A percentile compares a stretch with the other conserved stretches of the same genome.
Conservation (phyloP, 495 filamentous ascomycete species). For the Neurospora sp. region DNA sequence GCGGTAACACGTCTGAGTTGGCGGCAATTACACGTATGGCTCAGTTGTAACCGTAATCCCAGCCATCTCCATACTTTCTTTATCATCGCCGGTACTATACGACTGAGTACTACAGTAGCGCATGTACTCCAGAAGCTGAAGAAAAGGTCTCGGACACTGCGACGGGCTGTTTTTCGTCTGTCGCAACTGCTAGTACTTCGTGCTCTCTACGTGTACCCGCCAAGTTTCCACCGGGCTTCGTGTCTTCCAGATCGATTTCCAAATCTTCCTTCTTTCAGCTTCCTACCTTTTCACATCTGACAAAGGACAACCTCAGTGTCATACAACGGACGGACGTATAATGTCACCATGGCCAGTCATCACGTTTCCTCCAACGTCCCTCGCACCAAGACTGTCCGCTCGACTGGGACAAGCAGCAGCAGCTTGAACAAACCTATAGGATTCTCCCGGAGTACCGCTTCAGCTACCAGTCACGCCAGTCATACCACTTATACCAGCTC, state of each 20-base stretch:
- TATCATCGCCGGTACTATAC: not conserved
- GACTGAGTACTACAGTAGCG: not conserved
- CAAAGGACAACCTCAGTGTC: not conserved
- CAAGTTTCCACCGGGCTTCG: not conserved
- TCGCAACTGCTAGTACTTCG: not conserved
- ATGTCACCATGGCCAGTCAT: constrained; percentile 22
- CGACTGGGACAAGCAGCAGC: constrained; percentile 13
- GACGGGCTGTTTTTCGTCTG: not conserved
- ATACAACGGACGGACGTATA: not conserved
- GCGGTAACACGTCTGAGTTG: not conserved
- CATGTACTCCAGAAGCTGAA: not conserved
- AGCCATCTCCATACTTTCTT: not conserved
- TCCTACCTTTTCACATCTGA: not conserved
- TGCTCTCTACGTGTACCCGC: not conserved
- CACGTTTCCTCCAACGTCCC: constrained; percentile 12
- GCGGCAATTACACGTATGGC: not conserved
- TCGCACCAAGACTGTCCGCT: constrained; percentile 15
- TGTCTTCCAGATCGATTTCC: not conserved
- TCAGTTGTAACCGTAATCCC: not conserved
- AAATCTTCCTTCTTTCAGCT: not conserved
- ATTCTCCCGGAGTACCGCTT: constrained; percentile 3
- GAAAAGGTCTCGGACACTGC: not conserved
- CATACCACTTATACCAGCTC: constrained; percentile 4
- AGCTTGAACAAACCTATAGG: not conserved
- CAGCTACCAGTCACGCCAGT: constrained; percentile 1